Percentiles rank a stretch among this genome's conserved stretches.
Conservation (phyloP, 352 stramenopile genomes). For the Globisporangium paddicum region DNA sequence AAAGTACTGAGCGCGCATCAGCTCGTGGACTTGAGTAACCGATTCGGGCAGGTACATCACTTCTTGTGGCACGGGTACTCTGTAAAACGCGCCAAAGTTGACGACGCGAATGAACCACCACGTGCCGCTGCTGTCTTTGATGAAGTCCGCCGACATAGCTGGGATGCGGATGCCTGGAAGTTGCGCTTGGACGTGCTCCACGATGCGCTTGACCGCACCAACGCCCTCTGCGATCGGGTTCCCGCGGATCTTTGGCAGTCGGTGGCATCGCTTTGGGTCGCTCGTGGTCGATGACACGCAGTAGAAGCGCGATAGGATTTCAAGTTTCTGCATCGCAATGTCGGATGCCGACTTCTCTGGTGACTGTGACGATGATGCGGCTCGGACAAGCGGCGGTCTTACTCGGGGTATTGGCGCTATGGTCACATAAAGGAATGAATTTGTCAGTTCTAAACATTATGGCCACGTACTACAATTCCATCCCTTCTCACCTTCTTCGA, state of each 20-base stretch:
- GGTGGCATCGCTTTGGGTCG: constrained; percentile 21
- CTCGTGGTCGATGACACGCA: constrained; percentile 34
- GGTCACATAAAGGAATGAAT: not conserved
- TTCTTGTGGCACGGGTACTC: constrained; percentile 22
- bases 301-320: constrained; percentile 24
- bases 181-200: constrained; percentile 60
- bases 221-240: constrained; percentile 46
- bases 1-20: constrained; percentile 38
- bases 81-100: constrained; percentile 42
- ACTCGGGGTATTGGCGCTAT: not conserved
- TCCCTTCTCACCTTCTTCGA: not conserved
- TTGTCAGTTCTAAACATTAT: not conserved
- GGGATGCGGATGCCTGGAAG: constrained; percentile 53
- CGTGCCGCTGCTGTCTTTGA: constrained; percentile 45
- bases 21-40: constrained; percentile 36
- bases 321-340: constrained; percentile 19
- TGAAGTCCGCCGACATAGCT: constrained; percentile 61
- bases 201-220: constrained; percentile 40
- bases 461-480: not conserved
- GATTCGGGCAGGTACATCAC: constrained; percentile 34
- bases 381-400: not conserved
- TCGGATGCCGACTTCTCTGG: constrained; percentile 3
- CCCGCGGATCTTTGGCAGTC: constrained; percentile 54
- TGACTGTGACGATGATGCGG: not conserved
- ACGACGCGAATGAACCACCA: constrained; percentile 76